Conservation (phyloP, 1,284 basidiomycete genomes). For the Ceratobasidium sp. region DNA sequence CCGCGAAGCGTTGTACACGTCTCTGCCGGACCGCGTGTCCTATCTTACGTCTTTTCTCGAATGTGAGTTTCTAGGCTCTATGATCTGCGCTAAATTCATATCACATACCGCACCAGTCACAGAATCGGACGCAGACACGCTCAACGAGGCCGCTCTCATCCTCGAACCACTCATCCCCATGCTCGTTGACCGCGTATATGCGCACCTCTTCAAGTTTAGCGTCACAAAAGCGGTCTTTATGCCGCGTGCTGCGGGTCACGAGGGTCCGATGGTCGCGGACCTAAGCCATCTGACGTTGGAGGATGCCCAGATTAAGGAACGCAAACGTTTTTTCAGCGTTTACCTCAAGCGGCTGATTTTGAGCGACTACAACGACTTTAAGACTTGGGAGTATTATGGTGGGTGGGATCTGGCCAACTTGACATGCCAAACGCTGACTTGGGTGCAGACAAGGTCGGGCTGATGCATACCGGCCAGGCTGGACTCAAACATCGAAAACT, state of each 20-base stretch:
- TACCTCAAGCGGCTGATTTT: conserved; percentile 22
- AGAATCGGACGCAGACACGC: conserved; percentile 31
- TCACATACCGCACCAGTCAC: conserved; percentile 10
- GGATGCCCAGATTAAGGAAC: conserved; percentile 38
- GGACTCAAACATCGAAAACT: conserved; percentile 36
- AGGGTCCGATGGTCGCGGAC: conserved; percentile 42
- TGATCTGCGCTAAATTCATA: background rate
- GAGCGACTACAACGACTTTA: conserved; percentile 42
- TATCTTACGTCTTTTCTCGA: conserved; percentile 26
- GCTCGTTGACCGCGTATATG: conserved; percentile 40
- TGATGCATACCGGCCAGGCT: conserved; percentile 36
- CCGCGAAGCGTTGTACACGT: conserved; percentile 35
- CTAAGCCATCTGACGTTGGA: conserved; percentile 23
- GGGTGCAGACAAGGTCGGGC: conserved; percentile 29
- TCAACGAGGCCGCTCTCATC: conserved; percentile 37
- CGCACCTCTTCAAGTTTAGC: conserved; percentile 40
- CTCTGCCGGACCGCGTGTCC: conserved; percentile 35
- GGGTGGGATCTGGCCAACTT: background rate
- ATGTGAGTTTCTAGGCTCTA: conserved; percentile 8
- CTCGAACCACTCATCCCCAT: conserved; percentile 33
- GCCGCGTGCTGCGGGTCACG: conserved; percentile 27
- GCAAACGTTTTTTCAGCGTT: conserved; percentile 34
- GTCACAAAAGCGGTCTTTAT: conserved; percentile 34
- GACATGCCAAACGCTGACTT: background rate
- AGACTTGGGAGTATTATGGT: conserved; percentile 43